Evolutionary conservation across 305 asterid genomes (phyloP).

Genomic region (Solanum hybrid): DNA sequence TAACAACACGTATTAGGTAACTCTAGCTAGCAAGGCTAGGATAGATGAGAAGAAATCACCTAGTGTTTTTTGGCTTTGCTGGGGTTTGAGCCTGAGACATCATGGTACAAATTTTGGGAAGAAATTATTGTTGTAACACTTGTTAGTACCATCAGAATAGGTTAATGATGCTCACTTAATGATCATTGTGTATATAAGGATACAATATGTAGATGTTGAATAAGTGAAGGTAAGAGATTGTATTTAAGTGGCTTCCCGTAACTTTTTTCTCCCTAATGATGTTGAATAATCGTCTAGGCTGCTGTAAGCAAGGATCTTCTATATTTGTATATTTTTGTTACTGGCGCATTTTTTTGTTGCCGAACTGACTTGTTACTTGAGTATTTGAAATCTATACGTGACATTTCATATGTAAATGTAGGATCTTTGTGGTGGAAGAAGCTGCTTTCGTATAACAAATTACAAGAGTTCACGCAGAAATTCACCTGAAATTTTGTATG

Average conservation of each 20-base stretch:
- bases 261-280: neutral
- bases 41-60: neutral
- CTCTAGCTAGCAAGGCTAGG: neutral
- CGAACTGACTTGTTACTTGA: neutral
- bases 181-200: neutral
- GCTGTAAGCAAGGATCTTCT: neutral
- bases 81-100: neutral
- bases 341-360: neutral
- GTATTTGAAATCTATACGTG: neutral
- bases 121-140: neutral
- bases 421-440: slow-evolving; percentile 68
- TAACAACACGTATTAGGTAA: neutral
- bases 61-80: neutral
- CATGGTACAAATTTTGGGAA: neutral
- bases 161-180: neutral
- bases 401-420: slow-evolving; percentile 21
- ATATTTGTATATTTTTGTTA: neutral
- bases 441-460: slow-evolving; percentile 76
- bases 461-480: slow-evolving; percentile 39
- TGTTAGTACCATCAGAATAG: neutral
- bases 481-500: slow-evolving; percentile 79
- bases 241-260: neutral
- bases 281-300: neutral
- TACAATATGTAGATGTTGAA: neutral
- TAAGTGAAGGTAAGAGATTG: neutral